phyloP scores from a whole-genome alignment of 2,329 filamentous ascomycete genomes.

The Diplodia corticola region DNA sequence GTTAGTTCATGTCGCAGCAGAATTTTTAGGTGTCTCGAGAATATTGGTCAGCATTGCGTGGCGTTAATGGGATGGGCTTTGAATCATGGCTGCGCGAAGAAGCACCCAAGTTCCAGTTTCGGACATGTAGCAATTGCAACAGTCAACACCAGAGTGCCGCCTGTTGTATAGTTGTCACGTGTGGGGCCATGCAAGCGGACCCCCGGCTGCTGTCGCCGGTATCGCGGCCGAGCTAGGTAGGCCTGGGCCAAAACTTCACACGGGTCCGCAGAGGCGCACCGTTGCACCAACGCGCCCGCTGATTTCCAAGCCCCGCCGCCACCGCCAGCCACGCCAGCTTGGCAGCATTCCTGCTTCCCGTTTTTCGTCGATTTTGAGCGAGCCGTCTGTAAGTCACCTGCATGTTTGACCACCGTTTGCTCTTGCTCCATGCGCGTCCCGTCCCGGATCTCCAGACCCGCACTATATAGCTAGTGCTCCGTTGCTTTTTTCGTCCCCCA shows the following conservation, averaged over 20 bases:
- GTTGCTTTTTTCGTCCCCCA: neutral
- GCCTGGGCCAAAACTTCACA: neutral
- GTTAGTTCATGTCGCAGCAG: neutral
- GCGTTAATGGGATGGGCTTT: neutral
- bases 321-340: neutral
- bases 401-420: neutral
- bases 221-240: neutral
- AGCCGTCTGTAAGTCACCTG: neutral
- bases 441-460: neutral
- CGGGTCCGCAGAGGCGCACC: constrained; percentile 6
- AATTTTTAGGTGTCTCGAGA: neutral
- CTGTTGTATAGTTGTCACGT: constrained; percentile 9
- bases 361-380: constrained; percentile 3
- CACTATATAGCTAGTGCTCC: constrained; percentile 2
- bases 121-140: neutral
- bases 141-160: constrained; percentile 3
- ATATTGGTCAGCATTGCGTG: neutral
- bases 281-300: constrained; percentile 4
- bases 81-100: neutral
- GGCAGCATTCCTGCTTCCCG: neutral
- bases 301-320: neutral
- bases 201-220: neutral
- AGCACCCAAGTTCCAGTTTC: neutral
- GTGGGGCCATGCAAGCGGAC: neutral
- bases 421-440: neutral